Conservation (phyloP, 2,329 filamentous ascomycete genomes). For the Penicillium janthinellum region DNA sequence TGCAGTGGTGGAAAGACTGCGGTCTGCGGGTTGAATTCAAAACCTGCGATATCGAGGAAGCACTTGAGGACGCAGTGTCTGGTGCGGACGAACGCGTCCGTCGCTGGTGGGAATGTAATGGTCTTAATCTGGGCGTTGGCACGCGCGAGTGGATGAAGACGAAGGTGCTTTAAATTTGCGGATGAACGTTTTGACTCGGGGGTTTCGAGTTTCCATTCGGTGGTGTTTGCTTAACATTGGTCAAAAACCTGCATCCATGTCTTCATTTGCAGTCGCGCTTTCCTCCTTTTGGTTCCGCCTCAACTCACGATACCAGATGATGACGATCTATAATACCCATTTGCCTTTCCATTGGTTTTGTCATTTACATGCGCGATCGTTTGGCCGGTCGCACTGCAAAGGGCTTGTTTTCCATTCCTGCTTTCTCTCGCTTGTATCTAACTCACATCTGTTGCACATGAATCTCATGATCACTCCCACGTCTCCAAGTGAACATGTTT, state of each 20-base stretch:
- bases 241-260: background rate
- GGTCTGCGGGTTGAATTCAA: conserved; percentile 84
- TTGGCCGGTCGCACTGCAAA: background rate
- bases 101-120: conserved; percentile 85
- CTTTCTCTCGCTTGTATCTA: conserved; percentile 8
- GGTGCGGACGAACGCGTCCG: conserved; percentile 71
- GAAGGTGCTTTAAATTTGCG: conserved; percentile 61
- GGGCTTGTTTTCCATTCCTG: background rate
- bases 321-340: conserved; percentile 27
- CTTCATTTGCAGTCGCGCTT: background rate
- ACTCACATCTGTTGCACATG: conserved; percentile 3
- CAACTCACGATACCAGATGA: conserved; percentile 19
- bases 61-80: conserved; percentile 79
- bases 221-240: conserved; percentile 3
- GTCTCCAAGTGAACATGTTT: conserved; percentile 27
- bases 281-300: background rate
- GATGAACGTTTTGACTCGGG: conserved; percentile 8
- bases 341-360: conserved; percentile 18
- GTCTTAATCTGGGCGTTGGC: conserved; percentile 75
- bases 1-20: conserved; percentile 86
- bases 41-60: conserved; percentile 93
- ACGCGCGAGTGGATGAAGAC: conserved; percentile 90
- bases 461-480: conserved; percentile 13
- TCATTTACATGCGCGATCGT: conserved; percentile 12
- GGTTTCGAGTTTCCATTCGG: background rate